Evolutionary conservation across 2,329 filamentous ascomycete genomes (phyloP).

Genomic region (Mycosphaerelloides madeirae): DNA sequence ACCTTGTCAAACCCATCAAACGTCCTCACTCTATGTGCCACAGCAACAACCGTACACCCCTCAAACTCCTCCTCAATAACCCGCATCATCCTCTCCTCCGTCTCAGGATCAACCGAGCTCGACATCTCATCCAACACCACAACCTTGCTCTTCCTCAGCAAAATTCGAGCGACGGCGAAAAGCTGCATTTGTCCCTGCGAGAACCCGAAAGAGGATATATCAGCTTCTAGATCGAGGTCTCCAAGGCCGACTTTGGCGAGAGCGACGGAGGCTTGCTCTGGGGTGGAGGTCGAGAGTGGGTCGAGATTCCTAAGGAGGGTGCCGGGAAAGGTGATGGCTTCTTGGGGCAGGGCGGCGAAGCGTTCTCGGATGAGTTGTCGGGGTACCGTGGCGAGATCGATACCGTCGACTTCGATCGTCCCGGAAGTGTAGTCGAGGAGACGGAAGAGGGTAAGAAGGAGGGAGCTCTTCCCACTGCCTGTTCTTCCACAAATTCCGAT

Average conservation of each 20-base stretch:
- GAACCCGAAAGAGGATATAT: slow-evolving; percentile 30
- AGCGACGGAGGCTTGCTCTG: slow-evolving; percentile 39
- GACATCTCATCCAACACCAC: slow-evolving; percentile 36
- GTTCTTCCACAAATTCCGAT: slow-evolving; percentile 52
- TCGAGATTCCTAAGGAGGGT: slow-evolving; percentile 49
- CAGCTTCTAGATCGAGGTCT: slow-evolving; percentile 34
- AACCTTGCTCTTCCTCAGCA: slow-evolving; percentile 40
- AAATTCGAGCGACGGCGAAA: slow-evolving; percentile 46
- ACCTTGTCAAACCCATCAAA: slow-evolving; percentile 52
- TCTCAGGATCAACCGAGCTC: slow-evolving; percentile 52
- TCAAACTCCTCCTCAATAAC: slow-evolving; percentile 45
- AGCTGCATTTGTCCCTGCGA: slow-evolving; percentile 50
- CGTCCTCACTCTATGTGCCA: slow-evolving; percentile 54
- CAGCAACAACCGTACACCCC: slow-evolving; percentile 55
- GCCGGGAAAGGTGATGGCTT: slow-evolving; percentile 47
- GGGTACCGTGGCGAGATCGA: slow-evolving; percentile 44
- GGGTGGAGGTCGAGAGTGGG: slow-evolving; percentile 34
- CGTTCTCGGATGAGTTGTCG: slow-evolving; percentile 44
- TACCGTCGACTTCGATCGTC: slow-evolving; percentile 43
- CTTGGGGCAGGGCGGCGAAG: slow-evolving; percentile 48
- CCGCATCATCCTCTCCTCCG: slow-evolving; percentile 54
- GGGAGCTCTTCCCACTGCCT: slow-evolving; percentile 51
- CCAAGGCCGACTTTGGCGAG: slow-evolving; percentile 45
- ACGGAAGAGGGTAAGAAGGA: slow-evolving; percentile 47
- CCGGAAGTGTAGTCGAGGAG: slow-evolving; percentile 45